Evolutionary conservation across 495 filamentous ascomycete species (phyloP), one percentile per base, ranked within the genome.

Genomic region (Podospora pseudocomata): DNA sequence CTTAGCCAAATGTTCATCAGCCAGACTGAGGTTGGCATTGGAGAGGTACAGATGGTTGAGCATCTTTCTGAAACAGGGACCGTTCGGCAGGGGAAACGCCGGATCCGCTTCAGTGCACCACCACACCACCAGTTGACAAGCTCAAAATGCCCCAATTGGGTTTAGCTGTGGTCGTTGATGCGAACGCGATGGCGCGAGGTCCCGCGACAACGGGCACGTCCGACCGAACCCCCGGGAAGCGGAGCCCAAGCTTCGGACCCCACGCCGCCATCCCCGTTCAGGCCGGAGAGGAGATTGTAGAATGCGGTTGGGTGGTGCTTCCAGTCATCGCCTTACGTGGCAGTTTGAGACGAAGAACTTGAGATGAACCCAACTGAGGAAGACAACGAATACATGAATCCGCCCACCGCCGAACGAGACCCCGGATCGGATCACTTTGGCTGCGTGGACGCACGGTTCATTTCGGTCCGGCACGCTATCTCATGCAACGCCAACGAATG

Each of bases 401-500:
- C 2, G 59, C 19, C 16, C 23, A 27, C 27, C 59, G 59, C 5
- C 59, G 59, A 61, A 23, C 34, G n/a, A 20, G 27, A 13, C 30
- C 65, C 65, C 65, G 62, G 63, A 67, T 30, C 58, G 57, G 39
- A 49, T 49, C 13, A 13, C 39, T 16, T 28, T 19, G 18, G 23
- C 16, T 65, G 44, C 59, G 49, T 28, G 65, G 60, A 65, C 58
- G 65, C 65, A 67, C 62, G 68, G 68, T 66, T 66, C 68, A 67
- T 61, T 65, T 65, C 64, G 65, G 59, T 49, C 39, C 59, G 66
- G 55, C 49, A 60, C 30, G 53, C 68, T 49, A 64, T 69, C 65
- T 55, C 59, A 61, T 72, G 70, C 63, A 65, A 34, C 56, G 66
- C 70, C 70, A 68, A 60, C 70, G 67, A 71, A 65, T 63, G 49